Evolutionary conservation across 2,329 filamentous ascomycete species (phyloP).

Genomic region (Mycosphaerella sp.): DNA sequence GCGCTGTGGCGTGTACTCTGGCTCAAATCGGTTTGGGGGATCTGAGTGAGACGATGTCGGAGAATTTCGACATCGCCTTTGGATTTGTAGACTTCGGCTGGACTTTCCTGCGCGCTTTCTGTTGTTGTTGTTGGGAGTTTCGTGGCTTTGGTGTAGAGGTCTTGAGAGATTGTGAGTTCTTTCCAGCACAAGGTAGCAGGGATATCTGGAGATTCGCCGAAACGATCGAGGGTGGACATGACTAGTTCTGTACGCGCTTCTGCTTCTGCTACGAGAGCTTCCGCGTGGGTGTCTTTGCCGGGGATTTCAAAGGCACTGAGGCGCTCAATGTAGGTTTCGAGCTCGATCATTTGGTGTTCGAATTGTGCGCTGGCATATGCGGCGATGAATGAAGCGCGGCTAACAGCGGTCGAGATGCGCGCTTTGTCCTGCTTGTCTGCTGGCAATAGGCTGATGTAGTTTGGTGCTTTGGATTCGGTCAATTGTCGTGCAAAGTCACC

Average conservation of each 20-base stretch:
- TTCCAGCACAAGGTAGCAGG: slow-evolving; percentile 44
- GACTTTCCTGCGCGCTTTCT: slow-evolving; percentile 40
- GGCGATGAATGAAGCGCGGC: slow-evolving; percentile 52
- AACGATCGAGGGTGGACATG: slow-evolving; percentile 28
- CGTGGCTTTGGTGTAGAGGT: slow-evolving; percentile 46
- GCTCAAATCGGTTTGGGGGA: slow-evolving; percentile 34
- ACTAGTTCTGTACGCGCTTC: slow-evolving; percentile 29
- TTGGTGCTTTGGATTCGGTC: slow-evolving; percentile 48
- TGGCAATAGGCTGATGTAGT: slow-evolving; percentile 42
- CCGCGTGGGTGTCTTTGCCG: slow-evolving; percentile 48
- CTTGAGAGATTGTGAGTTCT: slow-evolving; percentile 47
- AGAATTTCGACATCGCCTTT: slow-evolving; percentile 53
- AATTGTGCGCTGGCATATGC: slow-evolving; percentile 54
- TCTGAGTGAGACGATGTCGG: slow-evolving; percentile 45
- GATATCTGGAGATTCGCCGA: slow-evolving; percentile 17
- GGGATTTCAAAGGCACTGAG: slow-evolving; percentile 34
- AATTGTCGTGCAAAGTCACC: slow-evolving; percentile 55
- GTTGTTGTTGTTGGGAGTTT: slow-evolving; percentile 36
- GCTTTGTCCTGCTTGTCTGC: slow-evolving; percentile 26
- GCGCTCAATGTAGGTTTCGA: slow-evolving; percentile 48
- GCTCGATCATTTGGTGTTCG: slow-evolving; percentile 45
- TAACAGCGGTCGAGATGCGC: slow-evolving; percentile 44
- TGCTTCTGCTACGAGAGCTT: slow-evolving; percentile 42
- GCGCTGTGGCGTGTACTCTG: slow-evolving; percentile 41
- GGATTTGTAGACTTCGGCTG: slow-evolving; percentile 47